phyloP scores from a whole-genome alignment of 208 protist species.

The Leptomonas pyrrhocoris region DNA sequence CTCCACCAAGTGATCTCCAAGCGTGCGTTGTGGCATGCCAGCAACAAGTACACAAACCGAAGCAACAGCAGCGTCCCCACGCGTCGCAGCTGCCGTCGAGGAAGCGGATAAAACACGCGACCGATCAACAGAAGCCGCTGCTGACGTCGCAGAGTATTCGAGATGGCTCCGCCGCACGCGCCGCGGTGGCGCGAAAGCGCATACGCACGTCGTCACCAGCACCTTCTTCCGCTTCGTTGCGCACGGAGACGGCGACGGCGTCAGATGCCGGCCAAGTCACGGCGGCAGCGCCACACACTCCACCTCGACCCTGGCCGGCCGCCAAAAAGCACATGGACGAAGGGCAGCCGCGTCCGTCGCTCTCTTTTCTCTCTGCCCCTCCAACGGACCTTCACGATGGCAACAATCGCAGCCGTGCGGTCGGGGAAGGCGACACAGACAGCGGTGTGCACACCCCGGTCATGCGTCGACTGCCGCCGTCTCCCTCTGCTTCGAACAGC shows the following conservation, averaged over 20 bases:
- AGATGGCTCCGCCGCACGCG: constrained; percentile 2
- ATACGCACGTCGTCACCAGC: not conserved
- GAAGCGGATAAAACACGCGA: not conserved
- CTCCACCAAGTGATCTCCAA: constrained; percentile 10
- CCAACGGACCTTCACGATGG: not conserved
- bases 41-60: constrained; percentile 4
- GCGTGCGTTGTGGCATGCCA: not conserved
- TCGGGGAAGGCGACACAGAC: not conserved
- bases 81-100: not conserved
- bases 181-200: constrained; percentile 5
- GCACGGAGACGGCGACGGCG: not conserved
- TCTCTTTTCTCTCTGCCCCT: not conserved
- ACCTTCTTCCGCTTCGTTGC: not conserved
- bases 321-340: not conserved
- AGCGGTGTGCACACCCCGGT: constrained; percentile 16
- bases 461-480: not conserved
- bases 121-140: not conserved
- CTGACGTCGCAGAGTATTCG: constrained; percentile 11
- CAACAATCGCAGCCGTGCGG: not conserved
- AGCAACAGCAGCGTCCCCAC: not conserved
- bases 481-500: constrained; percentile 5
- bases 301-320: constrained; percentile 4
- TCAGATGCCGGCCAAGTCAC: constrained; percentile 6
- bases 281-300: constrained; percentile 16
- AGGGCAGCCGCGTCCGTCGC: not conserved